Evolutionary conservation across 495 filamentous ascomycete genomes (phyloP).

Genomic region (Penicillium robsamsonii): DNA sequence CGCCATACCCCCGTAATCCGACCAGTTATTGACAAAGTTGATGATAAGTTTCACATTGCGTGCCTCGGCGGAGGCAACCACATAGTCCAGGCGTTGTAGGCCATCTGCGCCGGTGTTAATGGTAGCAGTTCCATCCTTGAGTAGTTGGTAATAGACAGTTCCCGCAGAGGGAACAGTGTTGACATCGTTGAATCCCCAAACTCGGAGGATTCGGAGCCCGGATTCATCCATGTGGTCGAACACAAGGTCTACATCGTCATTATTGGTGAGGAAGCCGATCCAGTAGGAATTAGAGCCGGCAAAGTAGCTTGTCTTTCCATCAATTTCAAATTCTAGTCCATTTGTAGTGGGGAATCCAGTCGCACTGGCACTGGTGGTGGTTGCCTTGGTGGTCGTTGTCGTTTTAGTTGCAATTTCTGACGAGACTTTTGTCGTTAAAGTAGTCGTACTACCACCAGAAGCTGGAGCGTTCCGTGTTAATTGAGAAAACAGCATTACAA

Average conservation of each 20-base stretch:
- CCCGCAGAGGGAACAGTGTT: conserved; percentile 45
- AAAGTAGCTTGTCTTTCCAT: conserved; percentile 60
- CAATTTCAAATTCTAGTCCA: conserved; percentile 59
- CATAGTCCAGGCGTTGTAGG: conserved; percentile 65
- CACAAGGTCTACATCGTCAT: conserved; percentile 60
- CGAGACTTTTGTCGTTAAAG: background rate
- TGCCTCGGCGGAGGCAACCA: conserved; percentile 58
- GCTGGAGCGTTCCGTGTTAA: background rate
- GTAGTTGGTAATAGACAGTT: conserved; percentile 60
- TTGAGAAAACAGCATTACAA: background rate
- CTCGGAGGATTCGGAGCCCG: conserved; percentile 64
- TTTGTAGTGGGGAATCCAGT: conserved; percentile 48
- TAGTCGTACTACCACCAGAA: conserved; percentile 1
- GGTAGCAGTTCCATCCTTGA: conserved; percentile 49
- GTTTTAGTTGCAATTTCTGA: conserved; percentile 7
- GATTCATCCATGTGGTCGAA: conserved; percentile 49
- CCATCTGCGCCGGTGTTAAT: conserved; percentile 69
- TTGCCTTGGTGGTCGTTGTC: conserved; percentile 11
- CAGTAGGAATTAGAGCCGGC: conserved; percentile 75
- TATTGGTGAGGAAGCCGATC: conserved; percentile 65
- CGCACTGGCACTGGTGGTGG: conserved; percentile 18
- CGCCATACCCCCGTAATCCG: conserved; percentile 65
- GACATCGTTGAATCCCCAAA: conserved; percentile 73
- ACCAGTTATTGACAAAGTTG: conserved; percentile 58
- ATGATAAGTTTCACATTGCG: conserved; percentile 59